Evolutionary conservation across 2,329 filamentous ascomycete genomes (phyloP), one percentile per base, ranked within the genome.

Genomic region (Canariomyces notabilis): DNA sequence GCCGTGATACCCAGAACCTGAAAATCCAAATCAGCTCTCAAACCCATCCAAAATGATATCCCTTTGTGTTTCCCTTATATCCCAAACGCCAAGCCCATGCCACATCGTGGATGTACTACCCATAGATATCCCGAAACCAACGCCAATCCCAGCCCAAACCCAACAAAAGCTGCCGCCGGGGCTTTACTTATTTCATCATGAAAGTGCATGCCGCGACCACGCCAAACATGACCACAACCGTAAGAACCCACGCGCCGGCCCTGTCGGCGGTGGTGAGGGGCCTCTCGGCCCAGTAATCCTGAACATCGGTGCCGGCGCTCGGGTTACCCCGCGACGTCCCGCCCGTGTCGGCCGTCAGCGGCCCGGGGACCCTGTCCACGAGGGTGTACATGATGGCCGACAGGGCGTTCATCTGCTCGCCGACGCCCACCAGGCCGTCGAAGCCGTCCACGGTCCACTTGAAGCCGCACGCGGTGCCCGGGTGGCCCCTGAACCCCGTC

Each of bases 371-470:
- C n/a, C 63, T 60, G 34, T 68, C 62, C 33, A 80, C 64, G 9
- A 85, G 67, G 35, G 74, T 77, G 46, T 80, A 81, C 63, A 80
- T 79, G 53, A 87, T 67, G 11, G 82, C 75, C 20, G 77, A 74
- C 20, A 86, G 68, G 0, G 80, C 82, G 55, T 77, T 82, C 75
- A 87, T 84, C 70, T 87, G 80, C 62, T 84, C 72, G 34, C 84
- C 83, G 7, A 87, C 81, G 44, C 83, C 83, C 11, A 68, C 69
- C 16, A 67, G 60, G 5, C 77, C 78, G 59, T 87, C 84, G 56
- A 77, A 87, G 2, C 55, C 61, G 4, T 63, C 65, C 16, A 64
- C 57, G 18, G 75, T 75, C 84, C 84, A 88, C 43, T 70, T 69
- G 57, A 83, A 79, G n/a, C 84, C 83, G 61, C 85, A 89, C 6